Evolutionary conservation across 2,329 filamentous ascomycete genomes (phyloP).

Genomic region (Phymatotrichopsis omnivora): DNA sequence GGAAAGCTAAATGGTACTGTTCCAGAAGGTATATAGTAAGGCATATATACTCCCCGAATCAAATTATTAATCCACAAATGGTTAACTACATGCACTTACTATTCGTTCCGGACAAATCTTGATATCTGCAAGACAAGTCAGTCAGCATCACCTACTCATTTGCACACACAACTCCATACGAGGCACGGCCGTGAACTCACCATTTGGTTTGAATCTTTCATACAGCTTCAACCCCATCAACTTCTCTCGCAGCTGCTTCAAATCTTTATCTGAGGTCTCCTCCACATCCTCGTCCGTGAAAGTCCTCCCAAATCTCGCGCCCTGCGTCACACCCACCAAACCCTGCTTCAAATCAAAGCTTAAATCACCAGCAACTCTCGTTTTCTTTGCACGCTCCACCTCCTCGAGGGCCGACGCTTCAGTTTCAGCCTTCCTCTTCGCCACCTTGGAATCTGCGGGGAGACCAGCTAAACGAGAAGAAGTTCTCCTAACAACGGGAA

Average conservation of each 20-base stretch:
- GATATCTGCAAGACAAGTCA: constrained; percentile 49
- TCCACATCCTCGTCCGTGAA: constrained; percentile 77
- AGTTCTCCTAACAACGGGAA: constrained; percentile 46
- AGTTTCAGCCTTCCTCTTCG: constrained; percentile 58
- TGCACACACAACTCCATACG: constrained; percentile 3
- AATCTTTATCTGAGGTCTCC: constrained; percentile 63
- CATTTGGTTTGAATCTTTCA: constrained; percentile 70
- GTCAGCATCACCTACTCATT: constrained; percentile 2
- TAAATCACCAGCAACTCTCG: constrained; percentile 56
- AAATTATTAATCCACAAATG: neutral
- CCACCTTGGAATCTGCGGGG: constrained; percentile 55
- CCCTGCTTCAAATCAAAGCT: constrained; percentile 68
- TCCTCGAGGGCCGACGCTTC: constrained; percentile 49
- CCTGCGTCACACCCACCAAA: constrained; percentile 47
- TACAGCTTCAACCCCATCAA: constrained; percentile 73
- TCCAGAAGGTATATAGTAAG: constrained; percentile 12
- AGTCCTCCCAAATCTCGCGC: constrained; percentile 69
- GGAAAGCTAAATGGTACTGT: constrained; percentile 70
- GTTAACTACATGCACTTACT: constrained; percentile 3
- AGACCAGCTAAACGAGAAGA: constrained; percentile 54
- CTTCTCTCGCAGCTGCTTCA: constrained; percentile 61
- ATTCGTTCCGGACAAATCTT: constrained; percentile 83
- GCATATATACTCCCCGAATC: constrained; percentile 8
- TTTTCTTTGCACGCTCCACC: constrained; percentile 48
- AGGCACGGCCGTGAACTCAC: constrained; percentile 40